Base-by-base conservation (phyloP, 208 protist genomes). In the Wallacemonas rigidus region DNA sequence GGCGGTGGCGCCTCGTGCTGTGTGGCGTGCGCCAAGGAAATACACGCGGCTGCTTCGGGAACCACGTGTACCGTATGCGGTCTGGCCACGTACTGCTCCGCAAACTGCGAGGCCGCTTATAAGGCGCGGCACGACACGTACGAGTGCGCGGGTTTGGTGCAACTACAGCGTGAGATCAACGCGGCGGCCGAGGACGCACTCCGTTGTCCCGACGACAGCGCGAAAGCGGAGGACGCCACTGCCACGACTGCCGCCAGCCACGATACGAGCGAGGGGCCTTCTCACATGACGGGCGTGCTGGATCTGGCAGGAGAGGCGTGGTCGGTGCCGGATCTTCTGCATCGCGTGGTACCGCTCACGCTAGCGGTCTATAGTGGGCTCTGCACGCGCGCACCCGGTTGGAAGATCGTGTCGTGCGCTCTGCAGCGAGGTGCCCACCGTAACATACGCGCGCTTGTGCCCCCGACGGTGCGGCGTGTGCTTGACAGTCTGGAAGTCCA, bases 21-120 rank as follows among this genome's bases (percentile, higher is more conserved):
- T 50, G 62, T 55, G 14, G 48, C 50, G 51, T 75, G 69, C 51
- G 70, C 54, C 6, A 75, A 72, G 65, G 70, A 74, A 41, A 48
- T 64, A 17, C 17, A 9, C 41, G 12, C 51, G 8, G 4, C 43
- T 38, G 17, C 17, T 6, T 6, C 56, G 1, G 48, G 61, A n/a
- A 65, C 65, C 9, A 63, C 68, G 14, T 88, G 82, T 63, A n/a
- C 51, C 5, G 54, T 26, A 44, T 88, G 82, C 63, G 60, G 78
- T 36, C 41, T 67, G 45, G 76, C 76, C 9, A 60, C 65, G 12
- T 88, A 82, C 79, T 88, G 82, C 74, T 80, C 74, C n/a, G 56
- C 74, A 11, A 67, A 53, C 26, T 88, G 82, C 67, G 71, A 50
- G 62, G 74, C 40, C 9, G 69, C 58, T 2, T 85, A 88, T 63